Conservation (phyloP, 169 alveolate species). For the Plasmodium chabaudi region DNA sequence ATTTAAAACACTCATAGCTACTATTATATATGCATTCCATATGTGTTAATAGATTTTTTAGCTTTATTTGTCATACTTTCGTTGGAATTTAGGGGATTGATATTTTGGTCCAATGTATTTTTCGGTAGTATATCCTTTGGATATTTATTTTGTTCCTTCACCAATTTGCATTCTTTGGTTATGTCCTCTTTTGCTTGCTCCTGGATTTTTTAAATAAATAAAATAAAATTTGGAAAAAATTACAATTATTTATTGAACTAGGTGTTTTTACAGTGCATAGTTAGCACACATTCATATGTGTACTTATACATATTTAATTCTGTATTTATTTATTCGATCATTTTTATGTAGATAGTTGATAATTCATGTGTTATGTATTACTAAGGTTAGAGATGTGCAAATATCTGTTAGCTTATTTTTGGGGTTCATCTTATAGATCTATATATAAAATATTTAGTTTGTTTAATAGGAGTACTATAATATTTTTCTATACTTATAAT, state of each 20-base stretch:
- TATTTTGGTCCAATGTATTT: too few relatives aligned
- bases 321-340: neutral
- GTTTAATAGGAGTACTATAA: conserved; percentile 1
- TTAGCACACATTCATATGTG: neutral
- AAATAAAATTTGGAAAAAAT: neutral
- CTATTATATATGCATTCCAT: neutral
- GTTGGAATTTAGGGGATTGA: too few relatives aligned
- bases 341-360: neutral
- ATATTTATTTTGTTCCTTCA: conserved; percentile 18
- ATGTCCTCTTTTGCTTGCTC: conserved; percentile 59
- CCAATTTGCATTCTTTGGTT: conserved; percentile 22
- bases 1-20: neutral
- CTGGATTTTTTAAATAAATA: conserved; percentile 8
- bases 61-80: neutral
- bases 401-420: conserved; percentile 61
- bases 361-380: neutral
- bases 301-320: conserved; percentile 2
- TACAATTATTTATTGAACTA: too few relatives aligned
- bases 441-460: conserved; percentile 12
- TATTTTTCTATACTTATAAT: neutral
- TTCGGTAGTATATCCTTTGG: too few relatives aligned
- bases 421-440: conserved; percentile 39
- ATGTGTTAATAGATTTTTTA: neutral
- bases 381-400: conserved; percentile 68
- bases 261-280: too few relatives aligned